A percentile compares a stretch with the other conserved stretches of the same genome.
Conservation (phyloP, 139 green algal species). For the Chlamydomonas sp. region DNA sequence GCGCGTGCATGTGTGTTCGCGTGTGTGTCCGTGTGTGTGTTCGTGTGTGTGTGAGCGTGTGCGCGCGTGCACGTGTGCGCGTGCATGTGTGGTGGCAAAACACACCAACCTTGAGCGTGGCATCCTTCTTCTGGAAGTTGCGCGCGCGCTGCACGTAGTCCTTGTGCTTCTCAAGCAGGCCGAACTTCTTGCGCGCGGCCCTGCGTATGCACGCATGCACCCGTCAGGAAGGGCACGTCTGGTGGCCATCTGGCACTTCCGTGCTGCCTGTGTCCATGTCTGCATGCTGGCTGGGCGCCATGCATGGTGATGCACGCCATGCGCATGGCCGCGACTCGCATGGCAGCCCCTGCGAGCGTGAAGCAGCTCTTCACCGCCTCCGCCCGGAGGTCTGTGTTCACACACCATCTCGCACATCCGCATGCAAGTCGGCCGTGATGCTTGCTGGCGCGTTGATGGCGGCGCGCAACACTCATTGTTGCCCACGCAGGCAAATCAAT, state of each 20-base stretch:
- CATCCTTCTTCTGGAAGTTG: constrained; percentile 92
- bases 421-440: no score
- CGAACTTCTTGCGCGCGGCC: constrained; percentile 56
- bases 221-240: background rate
- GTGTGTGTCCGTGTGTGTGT: background rate
- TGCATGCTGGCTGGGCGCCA: background rate
- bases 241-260: background rate
- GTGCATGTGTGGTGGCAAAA: no score
- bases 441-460: no score
- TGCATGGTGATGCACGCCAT: background rate
- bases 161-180: constrained; percentile 95
- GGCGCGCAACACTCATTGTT: no score
- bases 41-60: background rate
- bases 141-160: constrained; percentile 87
- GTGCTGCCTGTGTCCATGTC: background rate
- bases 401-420: no score
- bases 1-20: background rate
- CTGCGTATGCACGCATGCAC: constrained; percentile 20
- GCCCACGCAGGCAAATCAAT: background rate
- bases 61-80: background rate
- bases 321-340: background rate
- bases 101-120: constrained; percentile 73
- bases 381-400: no score
- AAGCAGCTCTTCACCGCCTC: no score
- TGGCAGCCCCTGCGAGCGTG: no score